Conservation (phyloP, 2,329 filamentous ascomycete species). For the Ophiobolus disseminans region DNA sequence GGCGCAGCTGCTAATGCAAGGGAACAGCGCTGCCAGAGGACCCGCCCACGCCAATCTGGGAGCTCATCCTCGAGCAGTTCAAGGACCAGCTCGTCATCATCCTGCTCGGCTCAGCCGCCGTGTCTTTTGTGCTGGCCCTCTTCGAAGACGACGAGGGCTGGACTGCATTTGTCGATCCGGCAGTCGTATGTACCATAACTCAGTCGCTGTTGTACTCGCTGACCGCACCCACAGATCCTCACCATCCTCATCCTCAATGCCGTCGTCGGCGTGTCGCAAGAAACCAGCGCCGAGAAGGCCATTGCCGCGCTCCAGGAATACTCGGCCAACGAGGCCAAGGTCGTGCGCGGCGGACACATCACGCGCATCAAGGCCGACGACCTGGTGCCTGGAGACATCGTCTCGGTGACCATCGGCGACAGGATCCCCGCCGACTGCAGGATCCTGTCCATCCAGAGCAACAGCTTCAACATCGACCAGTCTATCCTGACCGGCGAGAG, state of each 20-base stretch:
- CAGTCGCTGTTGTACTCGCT: conserved; percentile 11
- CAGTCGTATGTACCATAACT: conserved; percentile 72
- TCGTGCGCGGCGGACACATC: conserved; percentile 82
- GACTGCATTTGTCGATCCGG: conserved; percentile 96
- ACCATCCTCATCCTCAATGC: conserved; percentile 97
- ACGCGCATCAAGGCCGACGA: conserved; percentile 93
- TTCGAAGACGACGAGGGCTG: conserved; percentile 93
- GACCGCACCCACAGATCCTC: conserved; percentile 72
- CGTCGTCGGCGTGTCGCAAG: conserved; percentile 96
- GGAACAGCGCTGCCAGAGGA: conserved; percentile 77
- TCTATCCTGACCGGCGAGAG: conserved; percentile 97
- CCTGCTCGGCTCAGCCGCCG: conserved; percentile 85
- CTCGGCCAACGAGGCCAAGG: conserved; percentile 96
- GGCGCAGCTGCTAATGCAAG: not conserved
- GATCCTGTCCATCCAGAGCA: conserved; percentile 88
- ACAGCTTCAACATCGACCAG: conserved; percentile 96
- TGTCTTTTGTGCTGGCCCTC: conserved; percentile 91
- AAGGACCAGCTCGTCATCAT: conserved; percentile 98
- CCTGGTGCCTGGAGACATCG: conserved; percentile 90
- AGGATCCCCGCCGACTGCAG: conserved; percentile 95
- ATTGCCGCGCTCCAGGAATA: conserved; percentile 99
- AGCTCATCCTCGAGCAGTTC: conserved; percentile 97
- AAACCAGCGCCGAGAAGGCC: conserved; percentile 97
- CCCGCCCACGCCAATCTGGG: conserved; percentile 93
- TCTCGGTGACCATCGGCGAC: conserved; percentile 88